Base-by-base conservation (phyloP, 2,329 filamentous ascomycete species). In the Ophiostoma sp. region DNA sequence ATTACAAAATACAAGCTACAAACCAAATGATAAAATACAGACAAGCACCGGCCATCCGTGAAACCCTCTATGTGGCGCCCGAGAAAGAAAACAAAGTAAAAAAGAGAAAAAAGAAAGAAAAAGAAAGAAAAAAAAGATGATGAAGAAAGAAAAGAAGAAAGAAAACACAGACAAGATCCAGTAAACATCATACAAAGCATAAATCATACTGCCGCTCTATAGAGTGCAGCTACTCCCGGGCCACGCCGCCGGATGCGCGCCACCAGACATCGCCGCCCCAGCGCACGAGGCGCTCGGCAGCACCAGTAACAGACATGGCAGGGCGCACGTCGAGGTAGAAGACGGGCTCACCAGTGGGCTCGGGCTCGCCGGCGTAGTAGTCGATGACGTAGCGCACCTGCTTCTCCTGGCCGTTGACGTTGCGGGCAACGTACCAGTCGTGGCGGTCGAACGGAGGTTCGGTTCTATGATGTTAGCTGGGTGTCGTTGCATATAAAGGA, bases 251-350 rank as follows among this genome's bases (percentile, higher is more conserved):
- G 69, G 88, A 92, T 0, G 93, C 93, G 74, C 87, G 89, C 89
- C 92, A 97, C 95, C 95, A 99, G 10, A 96, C 86, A 79, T 98
- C 94, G 11, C 92, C 93, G 68, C 93, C 90, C 92, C 94, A 98
- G 76, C 93, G 84, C 77, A 97, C 87, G 72, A 93, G 80, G 68
- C 95, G 86, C 83, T 98, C 95, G 3, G 89, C 87, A 0, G 93
- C 91, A 35, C 90, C 90, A 0, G 87, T 89, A 3, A 93, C 93
- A 0, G 92, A 92, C 60, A 97, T 81, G 3, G 95, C 95, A 1
- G 95, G 95, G 73, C 95, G 86, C 27, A 99, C 95, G 77, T 99
- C 95, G 69, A 99, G 87, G 79, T 89, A 97, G 82, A 99, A 99
- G 7, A 98, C 93, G 2, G 95, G 94, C 78, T 97, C 93, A 41